Percentiles rank a stretch among this genome's conserved stretches.
Conservation (phyloP, 495 filamentous ascomycete genomes). For the Hypoxylon lenormandii region DNA sequence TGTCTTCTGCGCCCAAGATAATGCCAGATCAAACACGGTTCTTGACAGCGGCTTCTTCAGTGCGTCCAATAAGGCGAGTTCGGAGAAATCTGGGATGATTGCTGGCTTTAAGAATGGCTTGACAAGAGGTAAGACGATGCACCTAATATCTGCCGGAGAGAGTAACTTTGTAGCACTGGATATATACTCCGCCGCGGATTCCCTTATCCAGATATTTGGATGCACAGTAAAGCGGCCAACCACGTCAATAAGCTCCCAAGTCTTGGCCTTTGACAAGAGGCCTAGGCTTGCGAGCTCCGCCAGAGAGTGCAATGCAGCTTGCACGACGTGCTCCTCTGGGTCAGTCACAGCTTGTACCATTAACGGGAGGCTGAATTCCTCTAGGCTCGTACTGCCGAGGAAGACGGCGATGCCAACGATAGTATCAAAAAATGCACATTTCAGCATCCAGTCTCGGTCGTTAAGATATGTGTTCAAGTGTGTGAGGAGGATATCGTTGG, state of each 20-base stretch:
- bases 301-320: constrained; percentile 86
- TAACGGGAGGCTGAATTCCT: constrained; percentile 94
- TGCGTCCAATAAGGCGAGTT: constrained; percentile 79
- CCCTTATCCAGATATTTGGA: constrained; percentile 93
- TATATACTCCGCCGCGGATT: constrained; percentile 85
- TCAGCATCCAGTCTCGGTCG: constrained; percentile 94
- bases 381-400: constrained; percentile 84
- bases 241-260: constrained; percentile 85
- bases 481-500: constrained; percentile 92
- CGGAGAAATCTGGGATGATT: constrained; percentile 70
- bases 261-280: constrained; percentile 83
- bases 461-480: constrained; percentile 98
- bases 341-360: constrained; percentile 98
- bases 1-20: constrained; percentile 84
- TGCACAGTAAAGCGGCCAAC: constrained; percentile 88
- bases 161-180: constrained; percentile 79
- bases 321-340: constrained; percentile 93
- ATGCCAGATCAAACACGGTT: constrained; percentile 82
- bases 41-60: constrained; percentile 86
- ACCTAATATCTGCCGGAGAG: constrained; percentile 83
- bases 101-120: constrained; percentile 81
- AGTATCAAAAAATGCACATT: constrained; percentile 95
- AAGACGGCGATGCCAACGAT: constrained; percentile 94
- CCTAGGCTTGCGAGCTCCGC: constrained; percentile 90
- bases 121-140: constrained; percentile 82